Percentiles rank a stretch among this genome's conserved stretches.
phyloP scores from a whole-genome alignment of 1,284 basidiomycete genomes.

The Ceratobasidium sp. region DNA sequence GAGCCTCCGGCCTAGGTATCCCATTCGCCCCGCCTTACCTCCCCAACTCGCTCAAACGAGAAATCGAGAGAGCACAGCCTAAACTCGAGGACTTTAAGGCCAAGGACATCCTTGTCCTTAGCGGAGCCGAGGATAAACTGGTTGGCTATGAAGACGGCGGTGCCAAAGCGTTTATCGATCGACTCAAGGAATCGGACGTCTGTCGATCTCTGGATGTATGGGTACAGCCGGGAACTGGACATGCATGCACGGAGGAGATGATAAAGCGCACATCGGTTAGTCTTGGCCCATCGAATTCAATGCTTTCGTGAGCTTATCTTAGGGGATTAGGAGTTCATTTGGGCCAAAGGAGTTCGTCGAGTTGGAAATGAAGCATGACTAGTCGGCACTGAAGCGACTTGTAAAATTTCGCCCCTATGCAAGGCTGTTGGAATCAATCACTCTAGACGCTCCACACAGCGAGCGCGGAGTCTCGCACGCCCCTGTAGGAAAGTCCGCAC shows the following conservation, averaged over 20 bases:
- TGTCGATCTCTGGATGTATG: constrained; percentile 54
- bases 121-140: constrained; percentile 57
- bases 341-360: constrained; percentile 14
- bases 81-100: constrained; percentile 54
- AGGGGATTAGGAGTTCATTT: constrained; percentile 28
- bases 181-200: constrained; percentile 50
- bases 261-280: constrained; percentile 49
- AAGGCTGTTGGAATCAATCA: too few relatives aligned
- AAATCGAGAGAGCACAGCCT: constrained; percentile 50
- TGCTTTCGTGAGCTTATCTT: background rate
- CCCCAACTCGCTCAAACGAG: constrained; percentile 56
- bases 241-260: constrained; percentile 59
- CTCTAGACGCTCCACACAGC: too few relatives aligned
- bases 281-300: background rate
- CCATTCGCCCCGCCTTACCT: constrained; percentile 56
- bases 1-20: constrained; percentile 54
- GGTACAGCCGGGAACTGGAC: constrained; percentile 58
- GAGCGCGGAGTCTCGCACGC: too few relatives aligned
- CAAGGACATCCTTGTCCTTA: constrained; percentile 59
- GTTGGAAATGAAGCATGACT: background rate
- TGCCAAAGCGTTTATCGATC: constrained; percentile 52
- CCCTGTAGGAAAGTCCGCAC: too few relatives aligned
- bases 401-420: too few relatives aligned
- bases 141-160: constrained; percentile 55
- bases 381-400: too few relatives aligned